Conservation (phyloP, 768 basidiomycete species). For the Pisolithus sp. region DNA sequence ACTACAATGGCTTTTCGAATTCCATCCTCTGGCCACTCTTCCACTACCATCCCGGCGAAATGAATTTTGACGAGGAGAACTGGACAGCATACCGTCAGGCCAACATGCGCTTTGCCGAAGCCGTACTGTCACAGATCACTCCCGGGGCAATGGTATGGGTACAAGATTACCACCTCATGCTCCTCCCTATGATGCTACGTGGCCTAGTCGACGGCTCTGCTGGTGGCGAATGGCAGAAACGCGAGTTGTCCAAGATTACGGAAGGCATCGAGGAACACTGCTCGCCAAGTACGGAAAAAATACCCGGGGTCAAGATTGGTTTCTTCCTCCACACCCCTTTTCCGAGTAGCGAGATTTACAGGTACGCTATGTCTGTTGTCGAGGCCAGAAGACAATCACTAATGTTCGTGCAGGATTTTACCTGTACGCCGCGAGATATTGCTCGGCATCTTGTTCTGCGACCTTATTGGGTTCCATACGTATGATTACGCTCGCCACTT, state of each 20-base stretch:
- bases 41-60: constrained; percentile 99
- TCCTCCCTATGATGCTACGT: constrained; percentile 92
- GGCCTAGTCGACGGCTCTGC: constrained; percentile 73
- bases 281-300: constrained; percentile 30
- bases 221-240: constrained; percentile 48
- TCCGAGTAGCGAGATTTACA: constrained; percentile 95
- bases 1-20: constrained; percentile 99
- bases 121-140: constrained; percentile 67
- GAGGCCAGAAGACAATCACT: constrained; percentile 4
- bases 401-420: constrained; percentile 57
- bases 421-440: constrained; percentile 96
- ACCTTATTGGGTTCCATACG: constrained; percentile 98
- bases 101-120: constrained; percentile 91
- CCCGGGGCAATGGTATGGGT: constrained; percentile 98
- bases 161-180: constrained; percentile 97
- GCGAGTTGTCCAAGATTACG: constrained; percentile 62
- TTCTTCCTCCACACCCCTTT: constrained; percentile 99
- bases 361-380: constrained; percentile 45
- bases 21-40: constrained; percentile 99
- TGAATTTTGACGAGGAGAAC: constrained; percentile 99
- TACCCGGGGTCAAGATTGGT: constrained; percentile 84
- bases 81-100: constrained; percentile 98
- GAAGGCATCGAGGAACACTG: constrained; percentile 58
- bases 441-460: constrained; percentile 92
- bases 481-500: constrained; percentile 99